Evolutionary conservation across 1,284 basidiomycete species (phyloP), one percentile per base, ranked within the genome.

Genomic region (Heliocybe sulcata): DNA sequence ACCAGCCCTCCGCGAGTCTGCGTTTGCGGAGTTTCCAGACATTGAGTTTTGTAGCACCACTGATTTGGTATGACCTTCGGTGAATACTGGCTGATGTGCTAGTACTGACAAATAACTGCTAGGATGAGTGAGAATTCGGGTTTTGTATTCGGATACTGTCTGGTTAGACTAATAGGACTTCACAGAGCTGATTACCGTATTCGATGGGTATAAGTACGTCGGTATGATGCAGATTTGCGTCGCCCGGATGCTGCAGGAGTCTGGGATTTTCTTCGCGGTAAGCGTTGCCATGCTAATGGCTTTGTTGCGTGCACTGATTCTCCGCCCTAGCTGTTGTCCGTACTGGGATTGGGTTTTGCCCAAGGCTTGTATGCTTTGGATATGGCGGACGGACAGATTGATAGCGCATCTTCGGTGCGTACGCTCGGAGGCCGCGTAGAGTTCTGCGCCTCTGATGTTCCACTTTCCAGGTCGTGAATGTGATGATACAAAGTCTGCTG

Each of bases 281-380:
- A 52, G 80, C 65, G 16, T 51, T 25, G 4, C 35, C 25, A 3
- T 26, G 61, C 20, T 47, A 58, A 27, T 62, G 35, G 23, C 23
- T 58, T 53, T 29, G 22, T 52, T 54, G 59, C n/a, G n/a, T n/a
- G 9, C 50, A 50, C 20, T 59, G 25, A 60, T 51, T 53, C 25
- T n/a, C 2, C 52, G 38, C 45, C 45, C 35, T 60, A 92, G 83
- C 73, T 94, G 29, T 74, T 95, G 6, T 90, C 84, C 3, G 77
- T 97, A 35, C 79, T 96, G 55, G 89, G 82, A 8, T 68, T 92
- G 35, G 94, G 94, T 1, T 97, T 97, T 66, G 77, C 80, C 19
- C 94, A 94, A 69, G 90, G 85, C 1, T 74, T 96, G 60, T 93
- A 90, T 64, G 94, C 94, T 1, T 75, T 97, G 26, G 94, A 97